Evolutionary conservation across 2,329 filamentous ascomycete genomes (phyloP).

Genomic region (Aspergillus thermomutatus): DNA sequence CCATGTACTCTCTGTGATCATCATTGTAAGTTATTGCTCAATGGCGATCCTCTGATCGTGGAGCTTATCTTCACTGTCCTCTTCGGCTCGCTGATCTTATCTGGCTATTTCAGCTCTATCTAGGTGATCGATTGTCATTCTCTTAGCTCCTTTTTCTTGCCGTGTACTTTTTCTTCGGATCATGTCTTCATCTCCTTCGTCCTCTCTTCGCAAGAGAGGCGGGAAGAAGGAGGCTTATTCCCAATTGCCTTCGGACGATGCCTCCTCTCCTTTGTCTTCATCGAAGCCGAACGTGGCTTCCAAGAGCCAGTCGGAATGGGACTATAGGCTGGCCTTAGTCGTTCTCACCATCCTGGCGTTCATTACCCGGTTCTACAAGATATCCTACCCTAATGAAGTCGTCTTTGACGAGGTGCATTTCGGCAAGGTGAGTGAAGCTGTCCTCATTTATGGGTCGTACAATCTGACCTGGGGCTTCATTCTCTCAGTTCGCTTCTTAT

Average conservation of each 20-base stretch:
- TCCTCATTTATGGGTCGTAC: background rate
- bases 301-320: conserved; percentile 60
- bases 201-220: conserved; percentile 42
- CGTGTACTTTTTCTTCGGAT: conserved; percentile 17
- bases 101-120: conserved; percentile 3
- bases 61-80: background rate
- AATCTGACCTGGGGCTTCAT: conserved; percentile 1
- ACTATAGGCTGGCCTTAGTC: conserved; percentile 75
- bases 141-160: conserved; percentile 17
- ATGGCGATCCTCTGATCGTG: conserved; percentile 1
- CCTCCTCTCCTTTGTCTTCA: conserved; percentile 18
- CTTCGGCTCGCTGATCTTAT: conserved; percentile 8
- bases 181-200: conserved; percentile 34
- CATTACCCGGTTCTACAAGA: conserved; percentile 90
- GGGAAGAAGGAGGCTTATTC: conserved; percentile 34
- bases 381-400: conserved; percentile 91
- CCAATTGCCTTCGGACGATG: conserved; percentile 23
- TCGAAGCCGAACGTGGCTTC: conserved; percentile 8
- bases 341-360: conserved; percentile 83
- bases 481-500: conserved; percentile 53
- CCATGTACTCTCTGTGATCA: conserved; percentile 17
- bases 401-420: conserved; percentile 99
- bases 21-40: conserved; percentile 6
- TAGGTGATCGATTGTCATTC: conserved; percentile 28
- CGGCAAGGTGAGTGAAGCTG: conserved; percentile 71